Base-by-base conservation (phyloP, 2,329 filamentous ascomycete genomes). In the Aspergillus versicolor region DNA sequence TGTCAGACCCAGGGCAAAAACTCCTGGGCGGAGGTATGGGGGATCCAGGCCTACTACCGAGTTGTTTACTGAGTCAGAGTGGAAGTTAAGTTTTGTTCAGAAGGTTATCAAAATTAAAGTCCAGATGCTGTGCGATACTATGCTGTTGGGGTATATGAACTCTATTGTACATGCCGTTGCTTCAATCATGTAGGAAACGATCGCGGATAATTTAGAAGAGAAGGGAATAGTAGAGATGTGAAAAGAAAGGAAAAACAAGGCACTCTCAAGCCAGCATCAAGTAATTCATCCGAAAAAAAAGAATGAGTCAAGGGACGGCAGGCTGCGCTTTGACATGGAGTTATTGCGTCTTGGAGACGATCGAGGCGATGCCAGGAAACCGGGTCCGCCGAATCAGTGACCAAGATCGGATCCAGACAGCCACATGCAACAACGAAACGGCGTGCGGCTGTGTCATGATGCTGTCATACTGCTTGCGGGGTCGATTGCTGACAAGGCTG, bases 91-190 rank as follows among this genome's bases (percentile, higher is more conserved):
- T 43, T 46, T n/a, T 15, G n/a, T 45, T 50, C 37, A 48, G 56
- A 38, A 56, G 21, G 56, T 59, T 56, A 54, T 49, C 41, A 56
- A 30, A 47, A 41, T 34, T 48, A 50, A 42, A 38, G 55, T 56
- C 57, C 58, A 56, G 59, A 59, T 54, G 54, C 54, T 58, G 19
- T 37, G 50, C 54, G 60, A 54, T 54, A 57, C 34, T 65, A 65
- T 66, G 68, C 63, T 64, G 65, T 30, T 64, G 68, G 70, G 70
- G 70, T 73, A 73, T 73, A 72, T 70, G 71, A 71, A 67, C 66
- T 73, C 70, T 73, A 73, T 71, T 66, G 60, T 71, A 73, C 69
- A 73, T 65, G 65, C 68, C 64, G 67, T 61, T 64, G 65, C 66
- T 69, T 69, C 62, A 63, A 65, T 63, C 53, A 63, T 44, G 44